Evolutionary conservation across 805 yeast species (phyloP), one percentile per base, ranked within the genome.

Genomic region (Scheffersomyces stipitis): DNA sequence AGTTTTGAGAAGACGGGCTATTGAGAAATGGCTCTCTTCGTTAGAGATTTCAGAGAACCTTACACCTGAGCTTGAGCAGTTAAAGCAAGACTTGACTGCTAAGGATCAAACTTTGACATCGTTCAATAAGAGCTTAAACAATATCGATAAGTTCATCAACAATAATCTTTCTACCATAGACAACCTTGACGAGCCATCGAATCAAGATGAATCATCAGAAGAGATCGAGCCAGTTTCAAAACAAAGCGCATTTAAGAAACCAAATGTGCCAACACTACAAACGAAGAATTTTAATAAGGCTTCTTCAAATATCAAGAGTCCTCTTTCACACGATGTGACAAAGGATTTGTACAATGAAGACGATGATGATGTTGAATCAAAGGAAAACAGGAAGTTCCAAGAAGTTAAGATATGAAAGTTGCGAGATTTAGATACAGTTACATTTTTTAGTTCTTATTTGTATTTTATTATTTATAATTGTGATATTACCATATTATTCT

Each of bases 401-500:
- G 24, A 20, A 7, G 24, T 20, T 20, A 10, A 20, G 24, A 20
- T 20, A 20, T 20, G 24, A 20, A n/a, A n/a, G n/a, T n/a, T n/a
- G n/a, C n/a, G n/a, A n/a, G n/a, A n/a, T n/a, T n/a, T n/a, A n/a
- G n/a, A n/a, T n/a, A n/a, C n/a, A n/a, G n/a, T n/a, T 14, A 30
- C 36, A 28, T 22, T 13, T 14, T 5, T 10, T 23, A 5, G 15
- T 24, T 34, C 20, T 34, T 18, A 13, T 17, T 37, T 16, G 26
- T 28, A 23, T 15, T 24, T 24, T 10, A 20, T 13, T 28, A 18
- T 15, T 15, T 18, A 26, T 27, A 17, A 33, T 30, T 31, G 15
- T 15, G 22, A 16, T 23, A 5, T 64, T 56, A 93, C 99, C 98
- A 93, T 49, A 91, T 89, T 41, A 93, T 86, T 50, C 97, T 75